Evolutionary conservation across 75 land plant genomes (phyloP).

Genomic region (Ceratopteris richardii): DNA sequence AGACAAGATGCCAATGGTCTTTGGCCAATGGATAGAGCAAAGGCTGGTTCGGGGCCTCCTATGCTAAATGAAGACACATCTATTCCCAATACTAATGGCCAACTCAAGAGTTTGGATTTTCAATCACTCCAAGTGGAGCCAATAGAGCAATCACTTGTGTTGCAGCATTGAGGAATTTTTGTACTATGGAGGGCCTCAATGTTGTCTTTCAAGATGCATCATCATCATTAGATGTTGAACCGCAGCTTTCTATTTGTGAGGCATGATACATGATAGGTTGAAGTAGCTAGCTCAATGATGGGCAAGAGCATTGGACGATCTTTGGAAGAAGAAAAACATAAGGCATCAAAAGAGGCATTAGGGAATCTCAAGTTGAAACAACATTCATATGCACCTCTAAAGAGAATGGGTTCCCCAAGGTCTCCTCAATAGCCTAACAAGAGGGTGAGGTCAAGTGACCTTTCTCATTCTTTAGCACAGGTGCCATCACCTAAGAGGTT

Average conservation of each 20-base stretch:
- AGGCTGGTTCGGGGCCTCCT: constrained; percentile 20
- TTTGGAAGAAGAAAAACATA: constrained; percentile 35
- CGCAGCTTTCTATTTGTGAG: constrained; percentile 18
- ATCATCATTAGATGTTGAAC: constrained; percentile 7
- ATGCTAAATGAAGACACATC: constrained; percentile 12
- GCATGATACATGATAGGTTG: constrained; percentile 19
- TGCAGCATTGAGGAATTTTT: constrained; percentile 20
- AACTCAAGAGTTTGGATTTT: constrained; percentile 8
- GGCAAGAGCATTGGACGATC: constrained; percentile 30
- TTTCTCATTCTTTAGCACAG: neutral
- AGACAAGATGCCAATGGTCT: too few relatives aligned
- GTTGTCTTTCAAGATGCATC: constrained; percentile 20
- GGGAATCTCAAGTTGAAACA: constrained; percentile 14
- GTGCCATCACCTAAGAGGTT: neutral
- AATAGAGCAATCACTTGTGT: constrained; percentile 7
- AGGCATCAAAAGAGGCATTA: constrained; percentile 43
- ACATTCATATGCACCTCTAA: constrained; percentile 16
- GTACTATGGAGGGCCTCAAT: constrained; percentile 22
- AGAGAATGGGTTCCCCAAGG: constrained; percentile 27
- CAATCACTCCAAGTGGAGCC: constrained; percentile 8
- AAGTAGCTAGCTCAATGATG: constrained; percentile 29
- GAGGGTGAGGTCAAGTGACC: neutral
- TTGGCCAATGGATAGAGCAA: too few relatives aligned
- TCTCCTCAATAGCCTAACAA: neutral
- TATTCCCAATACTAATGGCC: constrained; percentile 20